Evolutionary conservation across 2,329 filamentous ascomycete genomes (phyloP).

Genomic region (Remersonia thermophila): DNA sequence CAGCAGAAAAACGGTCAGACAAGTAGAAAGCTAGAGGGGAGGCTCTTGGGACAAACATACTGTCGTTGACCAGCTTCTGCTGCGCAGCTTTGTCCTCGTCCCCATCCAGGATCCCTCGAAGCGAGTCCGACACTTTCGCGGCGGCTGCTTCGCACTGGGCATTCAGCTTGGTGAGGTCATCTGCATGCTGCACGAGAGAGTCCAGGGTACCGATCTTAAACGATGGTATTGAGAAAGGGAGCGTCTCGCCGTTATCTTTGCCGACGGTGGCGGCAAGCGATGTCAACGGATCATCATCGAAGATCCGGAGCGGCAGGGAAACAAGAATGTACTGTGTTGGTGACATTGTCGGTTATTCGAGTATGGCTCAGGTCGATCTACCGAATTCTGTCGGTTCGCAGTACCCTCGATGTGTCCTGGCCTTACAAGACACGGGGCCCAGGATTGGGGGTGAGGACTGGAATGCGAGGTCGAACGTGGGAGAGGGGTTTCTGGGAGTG

Average conservation of each 20-base stretch:
- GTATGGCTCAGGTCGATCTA: conserved; percentile 8
- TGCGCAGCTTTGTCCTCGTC: conserved; percentile 71
- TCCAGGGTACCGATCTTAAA: conserved; percentile 98
- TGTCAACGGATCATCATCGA: conserved; percentile 72
- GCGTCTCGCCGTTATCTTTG: conserved; percentile 61
- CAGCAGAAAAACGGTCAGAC: conserved; percentile 6
- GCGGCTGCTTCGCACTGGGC: conserved; percentile 68
- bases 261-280: conserved; percentile 61
- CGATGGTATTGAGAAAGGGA: conserved; percentile 71
- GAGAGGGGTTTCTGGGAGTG: too few relatives aligned
- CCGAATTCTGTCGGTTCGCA: too few relatives aligned
- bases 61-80: conserved; percentile 91
- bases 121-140: conserved; percentile 74
- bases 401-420: too few relatives aligned
- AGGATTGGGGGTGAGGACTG: too few relatives aligned
- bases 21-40: neutral
- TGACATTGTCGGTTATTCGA: conserved; percentile 26
- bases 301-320: conserved; percentile 79
- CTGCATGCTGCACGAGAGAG: conserved; percentile 87
- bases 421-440: too few relatives aligned
- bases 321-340: conserved; percentile 66
- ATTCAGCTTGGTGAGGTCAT: conserved; percentile 85
- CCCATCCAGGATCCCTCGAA: conserved; percentile 71
- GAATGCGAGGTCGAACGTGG: too few relatives aligned
- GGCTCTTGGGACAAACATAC: conserved; percentile 37